Conservation (phyloP, 2,329 filamentous ascomycete species). For the Beauveria asiatica region DNA sequence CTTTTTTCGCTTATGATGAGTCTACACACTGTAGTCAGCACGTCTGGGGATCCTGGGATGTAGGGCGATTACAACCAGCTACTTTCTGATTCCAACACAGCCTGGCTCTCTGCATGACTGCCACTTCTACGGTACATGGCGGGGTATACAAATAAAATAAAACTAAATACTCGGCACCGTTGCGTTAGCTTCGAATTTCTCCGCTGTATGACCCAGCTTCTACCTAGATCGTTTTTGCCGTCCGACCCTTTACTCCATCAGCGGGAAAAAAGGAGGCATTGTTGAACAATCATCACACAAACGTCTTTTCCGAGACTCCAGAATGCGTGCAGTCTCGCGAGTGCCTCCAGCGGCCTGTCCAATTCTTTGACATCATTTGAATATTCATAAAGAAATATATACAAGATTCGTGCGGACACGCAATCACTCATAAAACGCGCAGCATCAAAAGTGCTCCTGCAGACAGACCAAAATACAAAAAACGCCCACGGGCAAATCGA, state of each 20-base stretch:
- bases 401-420: background rate
- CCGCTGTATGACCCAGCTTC: too few relatives aligned
- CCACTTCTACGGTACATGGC: background rate
- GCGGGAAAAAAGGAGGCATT: background rate
- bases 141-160: background rate
- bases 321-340: background rate
- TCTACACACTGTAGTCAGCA: background rate
- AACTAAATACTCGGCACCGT: too few relatives aligned
- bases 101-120: background rate
- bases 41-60: background rate
- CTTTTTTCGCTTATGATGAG: background rate
- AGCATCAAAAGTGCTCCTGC: too few relatives aligned
- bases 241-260: background rate
- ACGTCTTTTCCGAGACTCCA: background rate
- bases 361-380: too few relatives aligned
- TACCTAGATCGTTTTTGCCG: too few relatives aligned
- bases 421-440: background rate
- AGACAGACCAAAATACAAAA: background rate
- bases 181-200: background rate
- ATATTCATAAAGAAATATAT: background rate
- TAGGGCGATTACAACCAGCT: too few relatives aligned
- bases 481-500: background rate
- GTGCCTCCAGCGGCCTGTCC: background rate
- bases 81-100: too few relatives aligned
- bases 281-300: background rate